phyloP scores from a whole-genome alignment of 192 early-diverging fungal species.

The Dimargaris xerosporica region DNA sequence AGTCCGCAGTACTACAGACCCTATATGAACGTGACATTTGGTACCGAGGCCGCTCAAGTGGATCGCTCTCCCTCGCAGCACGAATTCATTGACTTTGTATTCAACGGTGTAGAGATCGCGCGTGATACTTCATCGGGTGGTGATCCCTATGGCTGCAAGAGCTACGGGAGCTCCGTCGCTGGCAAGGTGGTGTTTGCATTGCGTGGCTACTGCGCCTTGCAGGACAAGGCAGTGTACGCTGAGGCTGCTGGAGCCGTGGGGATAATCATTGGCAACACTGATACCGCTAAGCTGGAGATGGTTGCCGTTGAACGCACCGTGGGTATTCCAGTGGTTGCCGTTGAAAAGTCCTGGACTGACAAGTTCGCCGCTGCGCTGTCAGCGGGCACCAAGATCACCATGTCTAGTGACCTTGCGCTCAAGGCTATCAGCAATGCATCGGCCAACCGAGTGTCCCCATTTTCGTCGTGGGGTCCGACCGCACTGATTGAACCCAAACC shows the following conservation, averaged over 20 bases:
- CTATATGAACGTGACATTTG: slow-evolving; percentile 17
- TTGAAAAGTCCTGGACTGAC: slow-evolving; percentile 33
- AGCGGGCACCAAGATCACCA: slow-evolving; percentile 17
- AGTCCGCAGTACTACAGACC: slow-evolving; percentile 21
- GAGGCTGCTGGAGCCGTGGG: slow-evolving; percentile 42
- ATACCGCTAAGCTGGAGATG: not conserved
- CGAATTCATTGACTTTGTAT: slow-evolving; percentile 9
- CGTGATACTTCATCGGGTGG: slow-evolving; percentile 25
- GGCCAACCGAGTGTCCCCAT: slow-evolving; percentile 47
- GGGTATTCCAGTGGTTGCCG: slow-evolving; percentile 14
- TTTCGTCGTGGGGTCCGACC: slow-evolving; percentile 60
- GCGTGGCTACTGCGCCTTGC: not conserved
- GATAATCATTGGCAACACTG: slow-evolving; percentile 45
- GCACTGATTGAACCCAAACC: slow-evolving; percentile 50
- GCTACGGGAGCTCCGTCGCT: slow-evolving; percentile 21
- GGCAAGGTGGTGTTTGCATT: slow-evolving; percentile 38
- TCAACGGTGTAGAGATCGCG: slow-evolving; percentile 17
- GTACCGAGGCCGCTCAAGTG: slow-evolving; percentile 1
- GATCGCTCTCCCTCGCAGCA: slow-evolving; percentile 9
- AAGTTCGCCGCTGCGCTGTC: slow-evolving; percentile 20
- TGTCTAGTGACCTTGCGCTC: slow-evolving; percentile 33
- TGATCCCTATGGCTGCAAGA: slow-evolving; percentile 36
- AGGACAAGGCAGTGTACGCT: slow-evolving; percentile 36
- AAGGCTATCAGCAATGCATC: slow-evolving; percentile 17
- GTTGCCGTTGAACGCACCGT: not conserved